Evolutionary conservation across 179 eudicot species (phyloP), one percentile per base, ranked within the genome.

Genomic region (Sideroxylon spinosum): DNA sequence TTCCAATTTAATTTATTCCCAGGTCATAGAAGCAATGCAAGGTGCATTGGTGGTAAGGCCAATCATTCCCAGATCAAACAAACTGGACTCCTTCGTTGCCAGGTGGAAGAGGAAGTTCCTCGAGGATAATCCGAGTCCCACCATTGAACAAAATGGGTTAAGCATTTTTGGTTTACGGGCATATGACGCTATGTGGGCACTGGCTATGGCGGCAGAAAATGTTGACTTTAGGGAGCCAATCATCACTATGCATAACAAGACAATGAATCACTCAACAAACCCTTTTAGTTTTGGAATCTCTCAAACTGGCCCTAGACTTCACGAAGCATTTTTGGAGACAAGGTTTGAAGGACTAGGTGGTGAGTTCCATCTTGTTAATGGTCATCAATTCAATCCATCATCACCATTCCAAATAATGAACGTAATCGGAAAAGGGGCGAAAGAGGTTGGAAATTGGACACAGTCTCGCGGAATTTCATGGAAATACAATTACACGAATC

Each of bases 1-100:
- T 37, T 37, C 5, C 3, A 37, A 37, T 3, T 37, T 37, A 37
- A 37, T 37, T 37, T 37, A 79, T 76, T 61, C 25, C 9, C 25
- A 0, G 46, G 78, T 57, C 4, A 29, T 81, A 32, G 71, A 82
- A 32, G 82, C 86, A 26, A 89, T 89, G 90, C 87, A 88, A 68
- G 94, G 94, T 14, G 91, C 83, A 17, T 14, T 91, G 9, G 89
- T 91, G 16, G 74, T 91, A 9, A 82, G 76, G 83, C 86, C 88
- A 65, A 62, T 75, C 32, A 66, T 89, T 9, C 82, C 84, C 6
- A 13, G 20, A 11, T 80, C 89, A 13, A 46, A 76, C 0, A 68
- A 81, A 52, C 79, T 84, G 7, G 37, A 78, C 22, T 50, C 59
- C 28, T 87, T 87, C 77, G 74, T 37, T 23, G 22, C 22, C 50